These are phyloP conservation scores for Fusarium chuoi DNA, from an alignment of 2,329 filamentous ascomycete genomes.

Conservation along the genomic window DNA sequence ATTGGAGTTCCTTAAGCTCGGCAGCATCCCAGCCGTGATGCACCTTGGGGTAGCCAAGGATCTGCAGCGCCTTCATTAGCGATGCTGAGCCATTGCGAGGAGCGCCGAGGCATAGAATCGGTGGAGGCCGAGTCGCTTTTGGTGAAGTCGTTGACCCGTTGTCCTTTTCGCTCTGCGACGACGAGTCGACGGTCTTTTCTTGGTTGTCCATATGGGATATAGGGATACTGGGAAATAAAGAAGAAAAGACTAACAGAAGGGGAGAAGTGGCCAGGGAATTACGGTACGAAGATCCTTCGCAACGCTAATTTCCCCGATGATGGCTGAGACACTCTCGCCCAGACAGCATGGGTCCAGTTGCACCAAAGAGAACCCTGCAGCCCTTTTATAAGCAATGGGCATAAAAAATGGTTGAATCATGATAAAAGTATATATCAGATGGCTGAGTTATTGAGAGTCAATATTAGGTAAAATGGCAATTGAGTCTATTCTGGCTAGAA, in stretches of 20 bases:
- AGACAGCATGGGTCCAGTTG: too few relatives aligned
- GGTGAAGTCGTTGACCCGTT: background rate
- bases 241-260: background rate
- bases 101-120: slow-evolving; percentile 14
- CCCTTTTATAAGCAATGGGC: too few relatives aligned
- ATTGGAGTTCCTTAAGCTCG: background rate
- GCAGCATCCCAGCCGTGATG: slow-evolving; percentile 33
- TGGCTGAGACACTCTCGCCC: background rate
- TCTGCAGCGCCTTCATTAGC: slow-evolving; percentile 24
- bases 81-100: slow-evolving; percentile 32
- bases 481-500: too few relatives aligned
- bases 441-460: too few relatives aligned
- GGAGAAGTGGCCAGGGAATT: background rate
- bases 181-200: background rate
- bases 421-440: too few relatives aligned
- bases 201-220: background rate
- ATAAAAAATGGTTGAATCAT: too few relatives aligned
- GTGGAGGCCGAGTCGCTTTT: background rate
- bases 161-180: background rate
- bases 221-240: accelerated
- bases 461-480: too few relatives aligned
- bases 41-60: slow-evolving; percentile 21
- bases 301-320: background rate
- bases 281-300: background rate
- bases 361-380: too few relatives aligned